Evolutionary conservation across 1,284 basidiomycete genomes (phyloP).

Genomic region (Ganoderma sinense): DNA sequence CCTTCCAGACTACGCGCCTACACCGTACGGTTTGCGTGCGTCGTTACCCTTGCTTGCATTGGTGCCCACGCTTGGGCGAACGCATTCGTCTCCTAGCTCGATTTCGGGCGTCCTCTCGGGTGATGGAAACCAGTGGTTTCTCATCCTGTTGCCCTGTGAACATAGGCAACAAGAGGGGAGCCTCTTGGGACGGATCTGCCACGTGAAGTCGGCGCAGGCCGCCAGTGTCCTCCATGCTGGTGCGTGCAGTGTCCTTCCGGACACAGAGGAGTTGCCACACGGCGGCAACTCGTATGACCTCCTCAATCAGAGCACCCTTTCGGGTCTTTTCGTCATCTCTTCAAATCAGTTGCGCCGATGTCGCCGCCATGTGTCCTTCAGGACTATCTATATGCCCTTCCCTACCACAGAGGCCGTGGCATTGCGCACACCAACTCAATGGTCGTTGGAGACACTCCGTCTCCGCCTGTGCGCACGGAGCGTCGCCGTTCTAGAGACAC

Average conservation of each 20-base stretch:
- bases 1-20: not conserved
- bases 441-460: not conserved
- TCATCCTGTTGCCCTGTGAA: not conserved
- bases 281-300: not conserved
- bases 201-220: not conserved
- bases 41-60: not conserved
- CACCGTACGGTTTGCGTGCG: not conserved
- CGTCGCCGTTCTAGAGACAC: not conserved
- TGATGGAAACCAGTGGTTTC: not conserved
- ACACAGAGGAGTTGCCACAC: not conserved
- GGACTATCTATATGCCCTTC: not conserved
- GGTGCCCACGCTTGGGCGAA: not conserved
- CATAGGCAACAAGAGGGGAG: not conserved
- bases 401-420: not conserved
- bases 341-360: not conserved
- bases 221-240: not conserved
- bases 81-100: not conserved
- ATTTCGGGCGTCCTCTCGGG: not conserved
- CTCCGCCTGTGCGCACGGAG: not conserved
- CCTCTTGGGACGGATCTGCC: not conserved
- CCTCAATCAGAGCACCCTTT: not conserved
- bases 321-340: not conserved
- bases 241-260: not conserved
- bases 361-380: not conserved
- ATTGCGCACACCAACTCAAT: not conserved